Evolutionary conservation across 1,284 basidiomycete genomes (phyloP), one percentile per base, ranked within the genome.

Genomic region (Phellinidium pouzarii): DNA sequence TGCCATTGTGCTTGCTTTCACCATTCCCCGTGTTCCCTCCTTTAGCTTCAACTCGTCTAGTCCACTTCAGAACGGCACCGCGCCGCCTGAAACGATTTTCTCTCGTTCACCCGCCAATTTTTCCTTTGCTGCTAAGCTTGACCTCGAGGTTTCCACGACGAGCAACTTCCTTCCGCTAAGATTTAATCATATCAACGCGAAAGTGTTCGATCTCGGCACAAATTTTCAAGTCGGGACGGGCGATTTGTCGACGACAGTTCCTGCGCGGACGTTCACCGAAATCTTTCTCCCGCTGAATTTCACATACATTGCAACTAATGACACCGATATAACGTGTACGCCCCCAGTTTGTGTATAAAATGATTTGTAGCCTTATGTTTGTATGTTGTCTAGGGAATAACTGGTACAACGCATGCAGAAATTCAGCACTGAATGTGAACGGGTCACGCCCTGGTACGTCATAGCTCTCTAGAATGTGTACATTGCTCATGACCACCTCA

Each of bases 341-440:
- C 71, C 6, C 9, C 38, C 12, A 6, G 3, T 47, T 48, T 27
- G 4, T 46, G 14, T 11, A 2, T 44, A 27, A 40, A 40, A 17
- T 40, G 8, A 29, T 44, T 47, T 14, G 45, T 25, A 56, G 50
- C 36, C 17, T 38, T 52, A 36, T 23, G 45, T 26, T 37, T 42
- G 53, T 25, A 47, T 36, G 31, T 17, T 19, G 26, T 48, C 0
- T 57, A 89, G 87, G 86, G 90, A 66, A 66, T 25, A 80, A 82
- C 58, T 87, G 87, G 79, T 90, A 94, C 67, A 73, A 85, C 57
- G 85, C 80, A 5, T 94, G 91, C 73, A 77, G 74, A 70, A 91
- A 80, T 69, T 69, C 66, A 43, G 75, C 59, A 53, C 66, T 76
- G 42, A 78, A 70, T 58, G 31, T 67, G 1, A 73, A 75, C 45